Conservation (phyloP, 805 yeast species). For the Ogataea haglerorum region DNA sequence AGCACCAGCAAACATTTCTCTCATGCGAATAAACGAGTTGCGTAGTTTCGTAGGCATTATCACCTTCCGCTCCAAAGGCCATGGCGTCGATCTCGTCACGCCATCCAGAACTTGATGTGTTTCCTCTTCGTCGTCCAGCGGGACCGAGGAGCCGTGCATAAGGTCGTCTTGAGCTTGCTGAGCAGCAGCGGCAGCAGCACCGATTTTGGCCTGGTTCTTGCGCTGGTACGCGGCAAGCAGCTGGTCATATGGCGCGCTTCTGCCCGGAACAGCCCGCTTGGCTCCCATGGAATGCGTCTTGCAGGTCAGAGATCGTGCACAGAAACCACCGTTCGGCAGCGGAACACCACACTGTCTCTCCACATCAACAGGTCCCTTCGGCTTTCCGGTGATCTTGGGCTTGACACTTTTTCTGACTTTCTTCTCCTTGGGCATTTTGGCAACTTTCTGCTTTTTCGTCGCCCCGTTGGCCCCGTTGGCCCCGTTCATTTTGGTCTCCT, state of each 20-base stretch:
- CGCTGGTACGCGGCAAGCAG: conserved; percentile 86
- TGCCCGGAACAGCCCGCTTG: conserved; percentile 89
- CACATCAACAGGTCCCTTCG: conserved; percentile 83
- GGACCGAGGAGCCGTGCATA: conserved; percentile 42
- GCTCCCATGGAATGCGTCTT: conserved; percentile 99
- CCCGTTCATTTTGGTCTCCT: conserved; percentile 4
- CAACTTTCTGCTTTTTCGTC: conserved; percentile 19
- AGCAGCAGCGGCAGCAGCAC: conserved; percentile 76
- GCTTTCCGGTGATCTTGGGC: conserved; percentile 47
- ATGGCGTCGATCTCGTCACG: conserved; percentile 71
- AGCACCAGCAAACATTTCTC: conserved; percentile 93
- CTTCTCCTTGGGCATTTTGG: conserved; percentile 29
- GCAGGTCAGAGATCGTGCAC: conserved; percentile 95
- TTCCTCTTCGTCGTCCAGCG: conserved; percentile 85
- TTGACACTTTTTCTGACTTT: conserved; percentile 33
- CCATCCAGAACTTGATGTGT: conserved; percentile 90
- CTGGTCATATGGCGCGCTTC: conserved; percentile 89
- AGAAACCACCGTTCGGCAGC: conserved; percentile 87
- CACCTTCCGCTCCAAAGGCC: conserved; percentile 78
- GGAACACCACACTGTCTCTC: conserved; percentile 96
- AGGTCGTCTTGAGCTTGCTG: conserved; percentile 72
- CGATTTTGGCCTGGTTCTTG: conserved; percentile 85
- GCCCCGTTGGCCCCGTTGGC: conserved; percentile 3
- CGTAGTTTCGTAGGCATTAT: conserved; percentile 68
- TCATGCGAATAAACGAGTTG: conserved; percentile 73